phyloP scores from a whole-genome alignment of 2,329 filamentous ascomycete species.

The Teratosphaeria gauchensis region DNA sequence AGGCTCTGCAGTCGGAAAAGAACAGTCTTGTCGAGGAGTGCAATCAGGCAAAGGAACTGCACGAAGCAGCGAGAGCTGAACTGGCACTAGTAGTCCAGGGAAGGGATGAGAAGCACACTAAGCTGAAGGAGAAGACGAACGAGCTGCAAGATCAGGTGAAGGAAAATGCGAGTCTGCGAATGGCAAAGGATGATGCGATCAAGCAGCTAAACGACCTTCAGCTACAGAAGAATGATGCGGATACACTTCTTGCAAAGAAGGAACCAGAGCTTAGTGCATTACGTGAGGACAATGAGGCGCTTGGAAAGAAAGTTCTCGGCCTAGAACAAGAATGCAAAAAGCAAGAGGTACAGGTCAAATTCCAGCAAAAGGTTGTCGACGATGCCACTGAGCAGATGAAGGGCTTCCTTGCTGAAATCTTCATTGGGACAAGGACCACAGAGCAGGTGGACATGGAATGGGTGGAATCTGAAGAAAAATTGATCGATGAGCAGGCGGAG shows the following conservation, averaged over 20 bases:
- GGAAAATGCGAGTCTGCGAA: too few species aligned
- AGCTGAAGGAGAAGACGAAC: neutral
- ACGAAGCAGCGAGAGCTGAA: too few species aligned
- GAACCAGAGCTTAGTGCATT: neutral
- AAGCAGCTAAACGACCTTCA: neutral
- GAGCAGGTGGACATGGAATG: neutral
- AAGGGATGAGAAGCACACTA: neutral
- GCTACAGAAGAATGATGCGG: neutral
- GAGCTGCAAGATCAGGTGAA: too few species aligned
- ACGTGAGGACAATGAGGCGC: neutral
- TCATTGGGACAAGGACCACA: too few species aligned
- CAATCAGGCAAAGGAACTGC: neutral
- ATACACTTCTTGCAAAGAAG: neutral
- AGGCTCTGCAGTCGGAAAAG: neutral
- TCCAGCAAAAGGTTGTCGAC: too few species aligned
- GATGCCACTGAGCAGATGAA: too few species aligned
- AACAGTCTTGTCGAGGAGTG: neutral
- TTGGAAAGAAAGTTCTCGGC: neutral
- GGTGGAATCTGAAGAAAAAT: neutral
- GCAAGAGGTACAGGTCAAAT: too few species aligned
- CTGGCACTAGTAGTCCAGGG: too few species aligned
- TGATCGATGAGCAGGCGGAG: neutral
- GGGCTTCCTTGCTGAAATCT: too few species aligned
- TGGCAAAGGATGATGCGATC: neutral
- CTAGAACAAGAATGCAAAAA: too few species aligned